These are phyloP conservation scores for Dovyalis caffra DNA, from an alignment of 345 rosid species.

Conservation along the genomic window DNA sequence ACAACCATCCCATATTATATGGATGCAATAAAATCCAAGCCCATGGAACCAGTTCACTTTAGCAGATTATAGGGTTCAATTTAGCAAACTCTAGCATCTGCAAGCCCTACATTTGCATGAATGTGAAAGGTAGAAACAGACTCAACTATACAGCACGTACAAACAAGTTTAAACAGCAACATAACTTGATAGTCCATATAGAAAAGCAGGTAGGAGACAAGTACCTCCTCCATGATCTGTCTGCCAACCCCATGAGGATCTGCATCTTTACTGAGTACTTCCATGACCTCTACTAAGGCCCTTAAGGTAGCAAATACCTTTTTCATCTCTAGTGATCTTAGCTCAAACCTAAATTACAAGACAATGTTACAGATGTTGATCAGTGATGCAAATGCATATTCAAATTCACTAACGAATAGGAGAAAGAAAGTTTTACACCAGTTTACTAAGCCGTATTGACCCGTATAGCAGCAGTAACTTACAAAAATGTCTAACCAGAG, in stretches of 20 bases:
- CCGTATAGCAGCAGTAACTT: neutral
- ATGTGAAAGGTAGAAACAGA: neutral
- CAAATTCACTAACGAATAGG: neutral
- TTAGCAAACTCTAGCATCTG: too few species aligned
- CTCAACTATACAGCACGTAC: neutral
- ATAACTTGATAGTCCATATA: neutral
- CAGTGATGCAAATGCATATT: neutral
- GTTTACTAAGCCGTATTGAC: neutral
- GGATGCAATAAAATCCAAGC: too few species aligned
- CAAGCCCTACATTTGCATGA: neutral
- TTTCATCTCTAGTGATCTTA: slow-evolving; percentile 56
- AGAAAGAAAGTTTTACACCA: neutral
- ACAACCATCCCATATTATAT: too few species aligned
- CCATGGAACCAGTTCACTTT: too few species aligned
- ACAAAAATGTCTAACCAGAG: neutral
- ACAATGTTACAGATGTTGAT: neutral
- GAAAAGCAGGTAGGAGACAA: slow-evolving; percentile 5
- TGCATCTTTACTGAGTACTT: slow-evolving; percentile 81
- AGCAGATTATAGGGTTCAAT: too few species aligned
- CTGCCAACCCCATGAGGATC: slow-evolving; percentile 89
- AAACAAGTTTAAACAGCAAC: slow-evolving; percentile 1
- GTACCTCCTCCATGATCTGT: slow-evolving; percentile 82
- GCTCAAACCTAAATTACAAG: slow-evolving; percentile 34
- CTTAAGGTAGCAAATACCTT: slow-evolving; percentile 79
- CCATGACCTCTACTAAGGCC: slow-evolving; percentile 91